Base-by-base conservation (phyloP, 2,329 filamentous ascomycete genomes). In the Emydomyces testavorans region DNA sequence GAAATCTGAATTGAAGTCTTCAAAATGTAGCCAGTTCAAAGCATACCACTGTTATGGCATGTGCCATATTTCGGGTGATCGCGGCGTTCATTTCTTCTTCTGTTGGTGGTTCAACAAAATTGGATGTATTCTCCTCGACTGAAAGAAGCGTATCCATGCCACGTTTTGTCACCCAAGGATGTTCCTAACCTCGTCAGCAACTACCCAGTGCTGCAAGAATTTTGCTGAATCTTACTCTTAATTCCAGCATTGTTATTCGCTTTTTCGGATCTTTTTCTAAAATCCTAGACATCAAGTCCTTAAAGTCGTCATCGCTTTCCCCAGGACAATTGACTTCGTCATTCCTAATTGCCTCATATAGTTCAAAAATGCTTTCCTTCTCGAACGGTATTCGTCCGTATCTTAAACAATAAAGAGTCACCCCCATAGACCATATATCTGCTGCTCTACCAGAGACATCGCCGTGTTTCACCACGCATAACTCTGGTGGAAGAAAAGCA, bases 341-440 rank as follows among this genome's bases (percentile, higher is more conserved):
- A 24, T 73, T 77, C 54, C 83, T 83, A 65, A 98, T 96, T 4
- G 87, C 80, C 50, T 94, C 82, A 61, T 93, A 96, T 53, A 96
- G 78, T 43, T 94, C 89, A 48, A 95, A 71, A 51, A 95, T 80
- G 15, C 79, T 80, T 4, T 77, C 71, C 48, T 82, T 78, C 58
- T 89, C 83, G 60, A 96, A 98, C 0, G 92, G 92, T 52, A 98
- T 82, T 42, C 72, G 75, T 26, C 92, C 92, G 59, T 94, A 96
- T 52, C 84, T 81, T 32, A 98, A 74, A 63, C 92, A 98, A 63
- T 90, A 96, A 2, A 98, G 71, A 1, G 89, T 94, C 6, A 95
- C 82, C 5, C 92, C 92, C 90, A 96, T 96, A 2, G 90, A 94
- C 92, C 92, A 98, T 46, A 98, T 88, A 65, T 98, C 92, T 3